phyloP scores from a whole-genome alignment of 1,284 basidiomycete species.

The Cystobasidium pallidum region DNA sequence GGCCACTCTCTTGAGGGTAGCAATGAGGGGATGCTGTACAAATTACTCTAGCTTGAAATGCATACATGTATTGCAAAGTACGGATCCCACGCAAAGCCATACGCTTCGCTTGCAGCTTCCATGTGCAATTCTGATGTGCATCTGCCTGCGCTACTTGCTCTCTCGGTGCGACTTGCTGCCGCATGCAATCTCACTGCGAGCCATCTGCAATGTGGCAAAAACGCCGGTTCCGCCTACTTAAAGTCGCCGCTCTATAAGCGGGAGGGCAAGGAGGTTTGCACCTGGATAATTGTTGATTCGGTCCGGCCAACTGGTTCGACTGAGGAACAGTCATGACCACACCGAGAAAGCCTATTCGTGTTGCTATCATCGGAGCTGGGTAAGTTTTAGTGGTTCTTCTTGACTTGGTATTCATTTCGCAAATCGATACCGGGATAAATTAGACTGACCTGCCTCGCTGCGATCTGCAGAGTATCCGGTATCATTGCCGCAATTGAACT shows the following conservation, averaged over 20 bases:
- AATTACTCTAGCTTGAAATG: too few species aligned
- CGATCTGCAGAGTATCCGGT: slow-evolving; percentile 38
- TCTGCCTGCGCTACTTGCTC: not conserved
- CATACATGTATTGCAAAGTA: too few species aligned
- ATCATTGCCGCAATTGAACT: slow-evolving; percentile 45
- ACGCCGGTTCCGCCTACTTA: not conserved
- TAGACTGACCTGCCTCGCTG: not conserved
- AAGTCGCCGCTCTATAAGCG: slow-evolving; percentile 3
- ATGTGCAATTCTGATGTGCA: too few species aligned
- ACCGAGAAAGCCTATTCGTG: slow-evolving; percentile 6
- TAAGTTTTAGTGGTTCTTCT: too few species aligned
- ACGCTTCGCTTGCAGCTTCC: too few species aligned
- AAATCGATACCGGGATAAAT: too few species aligned
- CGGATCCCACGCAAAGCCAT: too few species aligned
- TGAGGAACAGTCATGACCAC: not conserved
- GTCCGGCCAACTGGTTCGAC: too few species aligned
- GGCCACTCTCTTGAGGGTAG: not conserved
- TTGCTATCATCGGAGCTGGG: slow-evolving; percentile 45
- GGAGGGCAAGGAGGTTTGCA: too few species aligned
- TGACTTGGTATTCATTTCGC: too few species aligned
- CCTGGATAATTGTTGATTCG: too few species aligned
- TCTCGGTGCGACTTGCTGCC: slow-evolving; percentile 1
- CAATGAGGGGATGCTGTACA: too few species aligned
- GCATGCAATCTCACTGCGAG: not conserved
- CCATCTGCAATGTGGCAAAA: slow-evolving; percentile 11